A percentile compares a stretch with the other conserved stretches of the same genome.
These are phyloP conservation scores for Bryum argenteum DNA, from an alignment of 225 moss, liverwort and hornwort genomes.

Conservation along the genomic window DNA sequence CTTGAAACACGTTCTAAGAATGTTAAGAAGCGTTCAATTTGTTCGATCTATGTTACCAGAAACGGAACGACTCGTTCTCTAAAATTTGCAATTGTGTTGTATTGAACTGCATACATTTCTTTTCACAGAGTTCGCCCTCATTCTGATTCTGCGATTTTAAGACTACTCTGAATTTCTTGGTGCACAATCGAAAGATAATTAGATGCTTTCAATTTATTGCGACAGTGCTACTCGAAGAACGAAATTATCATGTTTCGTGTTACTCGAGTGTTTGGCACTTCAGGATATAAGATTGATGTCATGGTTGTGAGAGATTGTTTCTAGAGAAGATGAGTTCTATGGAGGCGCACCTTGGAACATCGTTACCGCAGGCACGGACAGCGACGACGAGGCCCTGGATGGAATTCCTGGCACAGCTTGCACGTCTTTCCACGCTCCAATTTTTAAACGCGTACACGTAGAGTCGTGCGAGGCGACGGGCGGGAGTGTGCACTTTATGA, in stretches of 20 bases:
- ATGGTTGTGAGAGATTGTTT: not conserved
- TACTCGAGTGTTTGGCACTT: not conserved
- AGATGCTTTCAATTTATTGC: not conserved
- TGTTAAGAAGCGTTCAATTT: not conserved
- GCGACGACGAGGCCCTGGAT: conserved; percentile 74
- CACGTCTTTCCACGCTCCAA: conserved; percentile 70
- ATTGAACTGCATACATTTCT: no score
- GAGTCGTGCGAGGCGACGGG: conserved; percentile 79
- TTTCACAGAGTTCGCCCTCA: no score
- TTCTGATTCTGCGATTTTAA: not conserved
- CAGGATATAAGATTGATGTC: not conserved
- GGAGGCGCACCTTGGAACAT: conserved; percentile 73
- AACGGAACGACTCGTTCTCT: not conserved
- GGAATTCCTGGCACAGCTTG: conserved; percentile 71
- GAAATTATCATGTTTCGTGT: not conserved
- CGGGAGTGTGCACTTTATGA: conserved; percentile 88
- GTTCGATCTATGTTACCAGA: not conserved
- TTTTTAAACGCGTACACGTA: conserved; percentile 69
- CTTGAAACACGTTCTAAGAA: not conserved
- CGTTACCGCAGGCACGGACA: conserved; percentile 80
- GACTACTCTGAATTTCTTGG: not conserved
- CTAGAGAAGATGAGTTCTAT: not conserved
- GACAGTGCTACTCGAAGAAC: fast-evolving
- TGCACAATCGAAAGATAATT: fast-evolving
- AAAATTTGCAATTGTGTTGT: not conserved